A percentile compares a stretch with the other conserved stretches of the same genome.
Conservation (phyloP, 129 eudicot genomes). For the Silybum marianum region DNA sequence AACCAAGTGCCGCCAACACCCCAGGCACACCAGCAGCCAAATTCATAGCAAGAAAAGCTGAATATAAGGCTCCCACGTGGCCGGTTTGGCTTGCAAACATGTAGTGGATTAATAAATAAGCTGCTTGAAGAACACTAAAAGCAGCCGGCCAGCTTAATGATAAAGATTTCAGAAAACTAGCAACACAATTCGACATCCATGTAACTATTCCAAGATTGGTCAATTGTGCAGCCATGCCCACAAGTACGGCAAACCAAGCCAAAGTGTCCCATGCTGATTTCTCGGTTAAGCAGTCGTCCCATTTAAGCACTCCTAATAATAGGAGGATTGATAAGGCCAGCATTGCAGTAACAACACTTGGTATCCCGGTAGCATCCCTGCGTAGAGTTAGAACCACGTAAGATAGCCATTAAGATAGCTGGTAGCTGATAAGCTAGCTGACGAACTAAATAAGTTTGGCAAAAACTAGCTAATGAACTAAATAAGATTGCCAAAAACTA, state of each 20-base stretch:
- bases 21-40: conserved; percentile 80
- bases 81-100: conserved; percentile 95
- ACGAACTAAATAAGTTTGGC: too few species aligned
- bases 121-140: conserved; percentile 68
- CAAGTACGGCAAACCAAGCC: conserved; percentile 84
- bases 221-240: conserved; percentile 87
- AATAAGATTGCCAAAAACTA: too few species aligned
- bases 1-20: conserved; percentile 63
- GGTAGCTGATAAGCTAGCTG: too few species aligned
- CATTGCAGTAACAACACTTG: conserved; percentile 88
- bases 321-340: conserved; percentile 76
- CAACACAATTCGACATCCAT: conserved; percentile 71
- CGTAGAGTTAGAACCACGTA: not conserved
- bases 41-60: conserved; percentile 85
- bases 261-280: conserved; percentile 96
- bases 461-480: too few species aligned
- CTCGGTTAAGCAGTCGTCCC: conserved; percentile 95
- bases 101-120: conserved; percentile 86
- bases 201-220: conserved; percentile 72
- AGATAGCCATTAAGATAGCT: not conserved
- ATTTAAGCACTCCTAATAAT: conserved; percentile 66
- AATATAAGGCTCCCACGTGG: conserved; percentile 84
- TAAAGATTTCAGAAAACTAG: conserved; percentile 43
- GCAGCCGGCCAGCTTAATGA: conserved; percentile 66
- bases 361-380: conserved; percentile 62